Evolutionary conservation across 2,329 filamentous ascomycete genomes (phyloP), one percentile per base, ranked within the genome.

Genomic region (Ophiostoma quercus): DNA sequence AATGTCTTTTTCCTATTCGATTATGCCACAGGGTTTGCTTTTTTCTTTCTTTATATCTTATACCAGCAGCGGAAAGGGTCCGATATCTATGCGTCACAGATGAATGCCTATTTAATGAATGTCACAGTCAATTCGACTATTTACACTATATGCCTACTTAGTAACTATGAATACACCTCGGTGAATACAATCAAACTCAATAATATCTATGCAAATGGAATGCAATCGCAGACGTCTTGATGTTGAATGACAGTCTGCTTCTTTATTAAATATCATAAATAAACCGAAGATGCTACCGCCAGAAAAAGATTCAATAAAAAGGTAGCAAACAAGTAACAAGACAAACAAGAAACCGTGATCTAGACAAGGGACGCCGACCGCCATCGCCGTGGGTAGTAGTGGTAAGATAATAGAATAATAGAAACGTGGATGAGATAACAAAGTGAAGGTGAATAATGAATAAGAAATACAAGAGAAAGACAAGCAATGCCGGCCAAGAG

Each of bases 281-380:
- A 47, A 47, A n/a, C 51, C 51, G 8, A 57, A 57, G 12, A 57
- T 57, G 51, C 51, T 25, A 57, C 51, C 51, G n/a, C 51, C 51
- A 3, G 16, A 47, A n/a, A 34, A 34, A 47, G 43, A 47, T n/a
- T n/a, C 16, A 47, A 47, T n/a, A 47, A 8, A 16, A 19, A n/a
- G 8, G 16, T 8, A n/a, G 16, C 5, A n/a, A 47, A 47, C 16
- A 16, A 47, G 19, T 8, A 7, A 47, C 14, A 47, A 47, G 16
- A 47, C 14, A 47, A 22, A 57, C 51, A 57, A 57, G n/a, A 57
- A 57, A 25, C 51, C 51, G 22, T 25, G 22, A 25, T 57, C 51
- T 57, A 57, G 22, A 57, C 22, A 57, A 57, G 16, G 51, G 51
- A 57, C 51, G 51, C 51, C 51, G 51, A 57, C 51, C 51, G 51